Evolutionary conservation across 2,329 filamentous ascomycete genomes (phyloP), one percentile per base, ranked within the genome.

Genomic region (Arthrobotrys pseudoclavata): DNA sequence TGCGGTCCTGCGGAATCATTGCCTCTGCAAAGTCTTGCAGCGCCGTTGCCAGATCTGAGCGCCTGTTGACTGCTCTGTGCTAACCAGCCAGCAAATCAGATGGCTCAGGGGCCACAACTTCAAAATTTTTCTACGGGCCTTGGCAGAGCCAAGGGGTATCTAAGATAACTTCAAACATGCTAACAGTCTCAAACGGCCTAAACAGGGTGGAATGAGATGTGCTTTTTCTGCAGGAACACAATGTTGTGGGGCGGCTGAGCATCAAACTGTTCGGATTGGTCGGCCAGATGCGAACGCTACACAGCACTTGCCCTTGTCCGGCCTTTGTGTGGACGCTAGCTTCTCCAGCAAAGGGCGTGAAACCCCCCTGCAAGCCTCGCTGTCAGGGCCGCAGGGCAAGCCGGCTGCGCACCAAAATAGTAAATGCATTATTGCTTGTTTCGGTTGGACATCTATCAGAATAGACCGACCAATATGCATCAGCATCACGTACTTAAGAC

Each of bases 101-200:
- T 52, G 29, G 74, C 52, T 70, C 74, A 77, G 74, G 67, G 67
- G 69, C 69, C n/a, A 66, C 69, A 1, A 37, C 48, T 22, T n/a
- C 37, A 53, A 61, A 52, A 53, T 34, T 61, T 40, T 68, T 60
- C 50, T 34, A 52, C 26, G 18, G 42, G 22, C 50, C 29, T 60
- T 57, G 26, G 24, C 45, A 50, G 31, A 40, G 74, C 74, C 74
- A 77, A 77, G 74, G 42, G 9, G n/a, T 68, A 67, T 71, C 74
- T 77, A 61, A 77, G 74, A 77, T 71, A 77, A 77, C 67, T 42
- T 77, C 60, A 67, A 77, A 77, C 74, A 52, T 47, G 60, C 74
- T 71, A 77, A 63, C 40, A 31, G 67, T 68, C 50, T 71, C 74
- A 71, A 77, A 77, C 67, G 45, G 48, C 67, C 74, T 18, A 67